Evolutionary conservation across 163 green algal species (phyloP).

Genomic region (Prototheca cutis): DNA sequence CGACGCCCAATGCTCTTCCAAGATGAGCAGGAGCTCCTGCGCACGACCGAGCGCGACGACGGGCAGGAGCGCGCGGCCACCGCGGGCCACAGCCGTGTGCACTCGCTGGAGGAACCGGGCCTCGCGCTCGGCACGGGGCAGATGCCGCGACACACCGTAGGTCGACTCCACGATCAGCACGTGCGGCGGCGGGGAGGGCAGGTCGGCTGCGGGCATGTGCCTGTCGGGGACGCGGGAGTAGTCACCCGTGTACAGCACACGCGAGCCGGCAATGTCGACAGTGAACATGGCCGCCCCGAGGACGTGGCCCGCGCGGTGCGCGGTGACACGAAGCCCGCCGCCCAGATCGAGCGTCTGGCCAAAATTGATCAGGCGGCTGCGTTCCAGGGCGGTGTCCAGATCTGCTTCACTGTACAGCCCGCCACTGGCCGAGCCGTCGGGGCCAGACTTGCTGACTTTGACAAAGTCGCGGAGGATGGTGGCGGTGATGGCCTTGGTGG

Average conservation of each 20-base stretch:
- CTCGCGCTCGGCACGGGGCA: conserved; percentile 72
- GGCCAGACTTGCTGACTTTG: conserved; percentile 36
- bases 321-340: conserved; percentile 72
- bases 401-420: conserved; percentile 73
- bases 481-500: conserved; percentile 92
- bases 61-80: conserved; percentile 85
- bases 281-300: conserved; percentile 97
- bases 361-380: conserved; percentile 92
- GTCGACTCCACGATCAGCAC: conserved; percentile 92
- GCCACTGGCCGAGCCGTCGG: conserved; percentile 29
- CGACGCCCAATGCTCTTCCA: conserved; percentile 89
- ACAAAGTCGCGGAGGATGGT: conserved; percentile 91
- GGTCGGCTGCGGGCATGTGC: conserved; percentile 85
- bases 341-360: conserved; percentile 84
- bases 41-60: conserved; percentile 92
- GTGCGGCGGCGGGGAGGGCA: conserved; percentile 69
- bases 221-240: conserved; percentile 78
- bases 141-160: conserved; percentile 86
- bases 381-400: conserved; percentile 70
- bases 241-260: conserved; percentile 86
- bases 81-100: conserved; percentile 30
- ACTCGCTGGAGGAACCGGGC: conserved; percentile 51
- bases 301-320: conserved; percentile 90
- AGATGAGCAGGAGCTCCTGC: conserved; percentile 93
- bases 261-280: conserved; percentile 81